Conservation (phyloP, 352 stramenopile species). For the Blastocystis sp. region DNA sequence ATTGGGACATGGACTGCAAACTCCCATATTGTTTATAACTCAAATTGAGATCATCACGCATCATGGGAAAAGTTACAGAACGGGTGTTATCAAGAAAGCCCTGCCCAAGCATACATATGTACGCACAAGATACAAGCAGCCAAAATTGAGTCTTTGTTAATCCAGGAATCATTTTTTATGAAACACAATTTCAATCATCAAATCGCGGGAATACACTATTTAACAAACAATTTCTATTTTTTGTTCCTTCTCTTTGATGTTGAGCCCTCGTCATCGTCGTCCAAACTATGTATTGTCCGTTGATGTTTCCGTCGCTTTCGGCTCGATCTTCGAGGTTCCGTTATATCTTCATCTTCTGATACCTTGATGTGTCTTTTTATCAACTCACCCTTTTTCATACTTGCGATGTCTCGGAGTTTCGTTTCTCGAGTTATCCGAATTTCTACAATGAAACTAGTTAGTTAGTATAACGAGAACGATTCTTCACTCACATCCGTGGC, state of each 20-base stretch:
- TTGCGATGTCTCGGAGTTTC: neutral
- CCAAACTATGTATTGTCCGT: neutral
- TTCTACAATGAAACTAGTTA: neutral
- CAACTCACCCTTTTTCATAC: neutral
- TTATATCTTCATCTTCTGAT: neutral
- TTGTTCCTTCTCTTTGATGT: neutral
- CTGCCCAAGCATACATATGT: slow-evolving; percentile 24
- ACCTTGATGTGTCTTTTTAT: neutral
- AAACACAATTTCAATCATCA: neutral
- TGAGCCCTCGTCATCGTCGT: neutral
- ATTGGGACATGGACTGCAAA: slow-evolving; percentile 49
- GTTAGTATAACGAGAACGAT: neutral
- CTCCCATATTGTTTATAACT: slow-evolving; percentile 39
- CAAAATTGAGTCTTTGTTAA: slow-evolving; percentile 55
- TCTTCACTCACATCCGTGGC: neutral
- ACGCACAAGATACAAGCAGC: slow-evolving; percentile 25
- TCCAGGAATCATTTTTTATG: neutral
- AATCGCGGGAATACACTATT: neutral
- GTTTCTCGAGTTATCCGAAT: neutral
- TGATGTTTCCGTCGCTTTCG: neutral
- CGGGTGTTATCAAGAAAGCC: slow-evolving; percentile 53
- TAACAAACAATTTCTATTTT: neutral
- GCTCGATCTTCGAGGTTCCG: slow-evolving; percentile 5
- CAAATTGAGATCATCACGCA: slow-evolving; percentile 16
- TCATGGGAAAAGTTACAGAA: slow-evolving; percentile 49